Evolutionary conservation across 2,329 filamentous ascomycete genomes (phyloP), one percentile per base, ranked within the genome.

Genomic region (Ophiostoma novo-ulmi): DNA sequence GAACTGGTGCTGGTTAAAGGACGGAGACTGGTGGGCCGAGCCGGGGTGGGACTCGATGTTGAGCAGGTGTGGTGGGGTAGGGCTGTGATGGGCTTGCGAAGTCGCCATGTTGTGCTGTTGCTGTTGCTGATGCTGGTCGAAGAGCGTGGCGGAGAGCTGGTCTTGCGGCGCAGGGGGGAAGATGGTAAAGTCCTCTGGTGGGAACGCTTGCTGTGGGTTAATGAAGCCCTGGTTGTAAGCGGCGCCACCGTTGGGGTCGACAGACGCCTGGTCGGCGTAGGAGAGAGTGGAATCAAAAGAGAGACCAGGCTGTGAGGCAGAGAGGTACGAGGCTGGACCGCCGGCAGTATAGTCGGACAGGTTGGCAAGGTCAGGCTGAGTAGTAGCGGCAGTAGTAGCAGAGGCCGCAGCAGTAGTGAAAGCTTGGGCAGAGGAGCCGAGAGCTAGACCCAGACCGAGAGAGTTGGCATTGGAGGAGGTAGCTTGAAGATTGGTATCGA

Each of bases 131-230:
- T 71, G 78, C n/a, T 71, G 78, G 71, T 86, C 82, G 73, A 91
- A 90, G 72, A 89, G 82, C 31, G 89, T 85, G 14, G 87, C 80
- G 75, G 87, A 87, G 76, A 89, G 87, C 76, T 87, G 86, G 73
- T 88, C 85, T 73, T 83, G 81, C 68, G 83, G 81, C 68, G 83
- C 80, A 10, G 83, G 78, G 4, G 88, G 85, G 76, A 91, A 92
- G 75, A 91, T 83, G 68, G 87, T 86, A 77, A 89, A 90, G 79
- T 91, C 88, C 72, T 80, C 80, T 76, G 82, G 80, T 77, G 80
- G 80, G 73, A 87, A 85, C 73, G 70, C 63, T 22, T 70, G 73
- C 31, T 83, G 85, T 22, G 84, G 78, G 61, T 82, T 80, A 61
- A 89, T 77, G 74, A 83, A 79, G 71, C 78, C 78, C 36, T 63